Evolutionary conservation across 257 asterid species (phyloP).

Genomic region (Cordia subcordata): DNA sequence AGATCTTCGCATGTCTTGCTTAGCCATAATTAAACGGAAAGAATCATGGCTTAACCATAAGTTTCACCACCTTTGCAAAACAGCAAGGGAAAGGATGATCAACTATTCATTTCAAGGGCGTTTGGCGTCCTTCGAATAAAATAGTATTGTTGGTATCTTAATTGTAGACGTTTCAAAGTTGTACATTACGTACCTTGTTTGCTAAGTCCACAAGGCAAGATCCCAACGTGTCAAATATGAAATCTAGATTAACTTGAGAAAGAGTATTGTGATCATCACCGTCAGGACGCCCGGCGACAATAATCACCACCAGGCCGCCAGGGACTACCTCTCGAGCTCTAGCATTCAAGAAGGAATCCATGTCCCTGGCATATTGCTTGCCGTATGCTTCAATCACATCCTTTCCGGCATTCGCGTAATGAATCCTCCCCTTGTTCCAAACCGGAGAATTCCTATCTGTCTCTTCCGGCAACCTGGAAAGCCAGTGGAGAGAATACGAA

Average conservation of each 20-base stretch:
- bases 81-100: too few relatives aligned
- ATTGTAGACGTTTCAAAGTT: too few relatives aligned
- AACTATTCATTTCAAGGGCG: too few relatives aligned
- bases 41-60: too few relatives aligned
- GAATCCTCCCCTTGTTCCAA: conserved; percentile 25
- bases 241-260: neutral
- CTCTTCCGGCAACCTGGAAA: conserved; percentile 26
- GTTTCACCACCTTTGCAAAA: too few relatives aligned
- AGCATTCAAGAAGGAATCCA: conserved; percentile 20
- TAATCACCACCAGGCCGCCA: conserved; percentile 26
- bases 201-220: conserved; percentile 40
- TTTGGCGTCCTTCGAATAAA: too few relatives aligned
- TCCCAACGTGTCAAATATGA: conserved; percentile 9
- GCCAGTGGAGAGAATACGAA: conserved; percentile 32
- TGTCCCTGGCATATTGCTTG: conserved; percentile 26
- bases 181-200: conserved; percentile 49
- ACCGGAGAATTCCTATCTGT: conserved; percentile 7
- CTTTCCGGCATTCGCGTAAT: conserved; percentile 10
- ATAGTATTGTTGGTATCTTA: too few relatives aligned
- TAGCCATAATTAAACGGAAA: too few relatives aligned
- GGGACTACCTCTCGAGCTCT: conserved; percentile 31
- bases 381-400: conserved; percentile 19
- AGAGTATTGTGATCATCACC: neutral
- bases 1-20: too few relatives aligned
- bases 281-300: conserved; percentile 11